Conservation (phyloP, 305 asterid species). For the Fraxinus angustifolia region DNA sequence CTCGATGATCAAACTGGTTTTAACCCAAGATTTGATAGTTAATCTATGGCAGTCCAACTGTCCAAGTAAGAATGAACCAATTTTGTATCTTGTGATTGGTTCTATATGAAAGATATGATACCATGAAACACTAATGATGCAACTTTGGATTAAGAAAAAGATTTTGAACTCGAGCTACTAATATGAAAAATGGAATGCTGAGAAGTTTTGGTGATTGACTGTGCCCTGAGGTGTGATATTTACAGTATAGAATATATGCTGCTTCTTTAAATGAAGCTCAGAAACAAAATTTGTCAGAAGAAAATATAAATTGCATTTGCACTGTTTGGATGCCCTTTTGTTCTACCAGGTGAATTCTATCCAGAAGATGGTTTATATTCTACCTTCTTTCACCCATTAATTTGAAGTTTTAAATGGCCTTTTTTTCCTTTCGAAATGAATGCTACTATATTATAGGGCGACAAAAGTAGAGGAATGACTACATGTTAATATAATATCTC, state of each 20-base stretch:
- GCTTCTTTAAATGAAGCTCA: neutral
- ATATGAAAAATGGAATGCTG: neutral
- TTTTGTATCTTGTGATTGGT: neutral
- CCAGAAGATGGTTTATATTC: neutral
- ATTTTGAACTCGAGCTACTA: neutral
- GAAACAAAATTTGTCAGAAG: neutral
- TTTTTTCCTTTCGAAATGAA: neutral
- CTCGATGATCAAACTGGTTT: neutral
- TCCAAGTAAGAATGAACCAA: neutral
- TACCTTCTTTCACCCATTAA: neutral
- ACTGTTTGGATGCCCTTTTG: neutral
- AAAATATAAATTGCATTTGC: neutral
- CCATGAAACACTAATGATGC: neutral
- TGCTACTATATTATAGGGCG: neutral
- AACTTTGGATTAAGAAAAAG: neutral
- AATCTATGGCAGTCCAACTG: neutral
- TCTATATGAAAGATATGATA: neutral
- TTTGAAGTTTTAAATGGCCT: neutral
- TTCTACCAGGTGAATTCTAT: neutral
- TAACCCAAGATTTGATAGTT: neutral
- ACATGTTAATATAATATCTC: neutral
- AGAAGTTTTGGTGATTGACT: neutral
- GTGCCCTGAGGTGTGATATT: neutral
- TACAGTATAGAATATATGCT: neutral
- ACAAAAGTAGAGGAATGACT: neutral